Conservation (phyloP, 1,139 yeast genomes). For the Nadsonia starkeyi-henricii region DNA sequence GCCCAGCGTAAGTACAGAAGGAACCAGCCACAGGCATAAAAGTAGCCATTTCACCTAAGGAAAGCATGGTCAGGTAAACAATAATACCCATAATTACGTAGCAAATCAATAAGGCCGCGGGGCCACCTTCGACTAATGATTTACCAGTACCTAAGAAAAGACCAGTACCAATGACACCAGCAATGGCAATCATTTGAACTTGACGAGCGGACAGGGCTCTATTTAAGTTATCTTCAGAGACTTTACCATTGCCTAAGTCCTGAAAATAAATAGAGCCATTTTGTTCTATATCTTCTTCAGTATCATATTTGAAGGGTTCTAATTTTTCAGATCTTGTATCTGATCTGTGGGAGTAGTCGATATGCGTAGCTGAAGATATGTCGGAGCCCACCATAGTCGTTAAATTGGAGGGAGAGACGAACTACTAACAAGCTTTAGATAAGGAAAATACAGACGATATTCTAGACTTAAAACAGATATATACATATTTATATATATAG, state of each 20-base stretch:
- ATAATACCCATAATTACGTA: constrained; percentile 36
- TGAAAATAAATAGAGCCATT: neutral
- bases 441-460: too few relatives aligned
- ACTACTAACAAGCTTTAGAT: too few relatives aligned
- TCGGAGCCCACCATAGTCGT: too few relatives aligned
- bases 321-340: too few relatives aligned
- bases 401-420: too few relatives aligned
- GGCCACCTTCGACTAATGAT: constrained; percentile 41
- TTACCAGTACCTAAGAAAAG: constrained; percentile 41
- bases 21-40: constrained; percentile 49
- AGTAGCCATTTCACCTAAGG: constrained; percentile 54
- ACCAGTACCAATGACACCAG: constrained; percentile 40
- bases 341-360: too few relatives aligned
- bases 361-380: too few relatives aligned
- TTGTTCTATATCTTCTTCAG: neutral
- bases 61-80: constrained; percentile 42
- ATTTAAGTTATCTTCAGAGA: constrained; percentile 16
- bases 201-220: constrained; percentile 39
- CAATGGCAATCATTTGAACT: constrained; percentile 30
- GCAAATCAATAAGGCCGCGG: constrained; percentile 36
- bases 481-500: too few relatives aligned
- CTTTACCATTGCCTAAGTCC: constrained; percentile 2
- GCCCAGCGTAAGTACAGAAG: constrained; percentile 43
- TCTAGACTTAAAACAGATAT: too few relatives aligned
- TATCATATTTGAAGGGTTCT: neutral